These are phyloP conservation scores for Shiraia bambusicola DNA, from an alignment of 2,329 filamentous ascomycete genomes.

Conservation along the genomic window DNA sequence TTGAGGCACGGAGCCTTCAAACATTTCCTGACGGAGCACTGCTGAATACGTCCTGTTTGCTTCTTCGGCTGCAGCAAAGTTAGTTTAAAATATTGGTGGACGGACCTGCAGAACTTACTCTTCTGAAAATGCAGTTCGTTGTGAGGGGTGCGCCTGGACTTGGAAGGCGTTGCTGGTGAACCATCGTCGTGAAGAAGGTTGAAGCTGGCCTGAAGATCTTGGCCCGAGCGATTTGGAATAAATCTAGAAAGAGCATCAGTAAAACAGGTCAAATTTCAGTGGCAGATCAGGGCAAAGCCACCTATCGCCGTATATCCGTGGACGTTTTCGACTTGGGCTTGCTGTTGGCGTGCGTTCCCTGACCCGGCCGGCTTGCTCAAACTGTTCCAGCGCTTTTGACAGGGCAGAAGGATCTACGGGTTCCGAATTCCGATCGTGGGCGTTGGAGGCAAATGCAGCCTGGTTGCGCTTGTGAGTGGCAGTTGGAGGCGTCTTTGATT, in stretches of 20 bases:
- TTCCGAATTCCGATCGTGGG: conserved; percentile 49
- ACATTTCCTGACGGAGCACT: conserved; percentile 85
- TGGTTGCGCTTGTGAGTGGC: conserved; percentile 53
- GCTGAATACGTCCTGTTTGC: conserved; percentile 91
- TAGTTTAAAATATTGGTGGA: conserved; percentile 5
- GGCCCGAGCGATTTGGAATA: conserved; percentile 89
- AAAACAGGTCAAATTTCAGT: not conserved
- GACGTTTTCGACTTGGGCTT: conserved; percentile 69
- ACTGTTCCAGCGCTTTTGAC: conserved; percentile 62
- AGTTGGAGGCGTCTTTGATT: conserved; percentile 62
- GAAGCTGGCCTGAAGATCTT: conserved; percentile 91
- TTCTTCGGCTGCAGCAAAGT: conserved; percentile 68
- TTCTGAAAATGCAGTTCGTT: conserved; percentile 93
- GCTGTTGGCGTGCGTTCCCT: conserved; percentile 64
- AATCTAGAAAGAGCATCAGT: conserved; percentile 61
- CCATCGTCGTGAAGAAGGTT: conserved; percentile 89
- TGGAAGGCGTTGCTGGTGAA: conserved; percentile 87
- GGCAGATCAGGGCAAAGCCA: conserved; percentile 11
- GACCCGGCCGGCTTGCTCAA: conserved; percentile 60
- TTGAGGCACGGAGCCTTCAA: conserved; percentile 87
- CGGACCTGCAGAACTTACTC: conserved; percentile 50
- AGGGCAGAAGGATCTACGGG: conserved; percentile 61
- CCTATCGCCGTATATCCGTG: conserved; percentile 63
- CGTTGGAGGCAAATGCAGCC: conserved; percentile 30
- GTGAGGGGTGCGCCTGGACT: conserved; percentile 78